phyloP scores from a whole-genome alignment of 139 green algal genomes.

The Micromonas commoda region DNA sequence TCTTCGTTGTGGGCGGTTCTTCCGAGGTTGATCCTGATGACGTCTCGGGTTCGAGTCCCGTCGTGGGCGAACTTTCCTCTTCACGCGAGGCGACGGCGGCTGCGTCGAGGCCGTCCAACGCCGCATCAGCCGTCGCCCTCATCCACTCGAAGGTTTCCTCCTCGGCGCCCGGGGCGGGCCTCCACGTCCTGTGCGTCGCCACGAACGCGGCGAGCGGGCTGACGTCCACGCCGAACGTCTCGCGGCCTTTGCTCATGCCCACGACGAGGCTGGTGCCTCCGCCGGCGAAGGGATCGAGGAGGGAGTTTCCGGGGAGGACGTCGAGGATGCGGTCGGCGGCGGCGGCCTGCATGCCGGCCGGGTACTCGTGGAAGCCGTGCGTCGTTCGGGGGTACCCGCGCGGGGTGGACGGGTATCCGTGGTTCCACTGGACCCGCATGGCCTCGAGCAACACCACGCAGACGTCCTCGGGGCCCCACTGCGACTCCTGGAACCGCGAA shows the following conservation, averaged over 20 bases:
- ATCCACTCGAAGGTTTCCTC: not conserved
- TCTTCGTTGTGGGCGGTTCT: too few relatives aligned
- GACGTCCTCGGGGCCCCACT: not conserved
- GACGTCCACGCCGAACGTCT: conserved; percentile 5
- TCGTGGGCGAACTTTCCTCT: too few relatives aligned
- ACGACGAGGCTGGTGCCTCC: conserved; percentile 1
- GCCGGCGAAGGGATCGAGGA: conserved; percentile 24
- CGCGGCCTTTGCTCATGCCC: not conserved
- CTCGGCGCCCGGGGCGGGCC: not conserved
- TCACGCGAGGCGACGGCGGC: too few relatives aligned
- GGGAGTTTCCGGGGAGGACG: not conserved
- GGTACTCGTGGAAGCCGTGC: conserved; percentile 21
- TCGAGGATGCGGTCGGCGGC: not conserved
- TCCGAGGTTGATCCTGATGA: too few relatives aligned
- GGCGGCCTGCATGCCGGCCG: conserved; percentile 22
- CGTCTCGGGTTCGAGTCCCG: too few relatives aligned
- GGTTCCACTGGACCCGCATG: conserved; percentile 22
- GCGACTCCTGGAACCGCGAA: not conserved
- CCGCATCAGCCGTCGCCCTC: not conserved
- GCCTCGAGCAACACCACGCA: not conserved
- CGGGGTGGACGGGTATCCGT: conserved; percentile 11
- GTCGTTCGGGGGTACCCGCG: not conserved
- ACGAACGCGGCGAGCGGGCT: not conserved
- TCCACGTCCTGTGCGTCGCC: not conserved
- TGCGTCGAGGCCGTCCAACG: not conserved